Evolutionary conservation across 257 asterid genomes (phyloP).

Genomic region (Penstemon davidsonii): DNA sequence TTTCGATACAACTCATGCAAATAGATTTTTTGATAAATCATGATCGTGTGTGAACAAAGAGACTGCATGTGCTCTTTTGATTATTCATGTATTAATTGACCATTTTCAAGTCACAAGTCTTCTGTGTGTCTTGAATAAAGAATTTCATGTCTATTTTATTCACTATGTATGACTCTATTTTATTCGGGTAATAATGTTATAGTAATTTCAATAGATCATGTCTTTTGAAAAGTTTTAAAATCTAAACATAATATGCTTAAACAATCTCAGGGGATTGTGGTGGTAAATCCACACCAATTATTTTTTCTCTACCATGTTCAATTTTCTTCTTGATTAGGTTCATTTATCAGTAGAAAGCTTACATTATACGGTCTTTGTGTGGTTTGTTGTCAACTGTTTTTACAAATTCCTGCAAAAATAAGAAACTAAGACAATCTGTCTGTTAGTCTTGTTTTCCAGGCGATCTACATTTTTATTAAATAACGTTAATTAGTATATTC

Average conservation of each 20-base stretch:
- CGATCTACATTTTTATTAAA: not conserved
- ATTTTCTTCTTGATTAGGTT: not conserved
- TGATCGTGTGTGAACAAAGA: not conserved
- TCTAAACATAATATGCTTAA: not conserved
- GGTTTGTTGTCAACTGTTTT: not conserved
- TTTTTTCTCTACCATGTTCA: not conserved
- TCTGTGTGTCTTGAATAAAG: slow-evolving; percentile 4
- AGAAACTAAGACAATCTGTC: too few relatives aligned
- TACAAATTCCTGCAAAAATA: not conserved
- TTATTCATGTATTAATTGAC: not conserved
- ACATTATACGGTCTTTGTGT: not conserved
- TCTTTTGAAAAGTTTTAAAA: not conserved
- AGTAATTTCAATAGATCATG: not conserved
- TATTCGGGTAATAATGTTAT: not conserved
- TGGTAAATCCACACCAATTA: not conserved
- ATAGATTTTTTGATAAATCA: not conserved
- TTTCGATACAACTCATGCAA: not conserved
- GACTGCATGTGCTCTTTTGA: not conserved
- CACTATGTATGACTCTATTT: not conserved
- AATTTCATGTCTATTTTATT: not conserved
- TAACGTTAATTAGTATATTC: not conserved
- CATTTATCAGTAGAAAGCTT: not conserved
- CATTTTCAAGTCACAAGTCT: not conserved
- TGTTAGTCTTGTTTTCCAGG: not conserved
- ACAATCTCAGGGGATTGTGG: not conserved